phyloP scores from a whole-genome alignment of 2,329 filamentous ascomycete species.

The Curvularia sp. region DNA sequence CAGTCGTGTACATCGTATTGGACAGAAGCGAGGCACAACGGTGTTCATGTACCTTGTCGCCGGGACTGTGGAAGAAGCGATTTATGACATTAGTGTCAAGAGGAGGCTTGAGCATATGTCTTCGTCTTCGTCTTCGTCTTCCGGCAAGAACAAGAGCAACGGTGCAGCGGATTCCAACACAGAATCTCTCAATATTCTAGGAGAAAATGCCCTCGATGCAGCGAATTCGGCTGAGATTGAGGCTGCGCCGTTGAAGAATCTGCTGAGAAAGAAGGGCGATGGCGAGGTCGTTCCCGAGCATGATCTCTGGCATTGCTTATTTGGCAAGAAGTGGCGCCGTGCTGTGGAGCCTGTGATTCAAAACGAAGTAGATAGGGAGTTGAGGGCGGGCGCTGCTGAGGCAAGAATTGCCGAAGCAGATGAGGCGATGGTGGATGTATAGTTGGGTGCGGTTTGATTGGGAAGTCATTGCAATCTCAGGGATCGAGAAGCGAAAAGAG shows the following conservation, averaged over 20 bases:
- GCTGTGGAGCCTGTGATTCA: constrained; percentile 45
- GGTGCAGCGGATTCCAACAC: not conserved
- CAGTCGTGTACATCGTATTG: constrained; percentile 92
- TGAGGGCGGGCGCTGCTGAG: constrained; percentile 64
- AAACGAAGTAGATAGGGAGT: constrained; percentile 57
- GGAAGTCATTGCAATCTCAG: not conserved
- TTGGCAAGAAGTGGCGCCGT: constrained; percentile 60
- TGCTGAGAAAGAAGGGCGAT: constrained; percentile 74
- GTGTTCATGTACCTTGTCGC: constrained; percentile 96
- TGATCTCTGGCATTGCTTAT: constrained; percentile 89
- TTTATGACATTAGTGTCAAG: constrained; percentile 84
- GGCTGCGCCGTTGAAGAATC: constrained; percentile 70
- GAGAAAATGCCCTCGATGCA: constrained; percentile 71
- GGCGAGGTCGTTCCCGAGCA: constrained; percentile 80
- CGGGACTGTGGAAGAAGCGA: constrained; percentile 88
- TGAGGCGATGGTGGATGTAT: not conserved
- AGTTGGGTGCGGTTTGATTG: not conserved
- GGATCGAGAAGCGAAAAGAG: not conserved
- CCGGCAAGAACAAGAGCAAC: not conserved
- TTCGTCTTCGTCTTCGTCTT: not conserved
- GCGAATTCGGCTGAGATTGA: constrained; percentile 87
- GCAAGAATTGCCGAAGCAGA: constrained; percentile 7
- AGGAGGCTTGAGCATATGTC: constrained; percentile 80
- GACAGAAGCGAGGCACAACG: constrained; percentile 84
- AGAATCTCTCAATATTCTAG: constrained; percentile 15